A percentile compares a stretch with the other conserved stretches of the same genome.
Conservation (phyloP, 2,329 filamentous ascomycete species). For the Sporothrix protearum region DNA sequence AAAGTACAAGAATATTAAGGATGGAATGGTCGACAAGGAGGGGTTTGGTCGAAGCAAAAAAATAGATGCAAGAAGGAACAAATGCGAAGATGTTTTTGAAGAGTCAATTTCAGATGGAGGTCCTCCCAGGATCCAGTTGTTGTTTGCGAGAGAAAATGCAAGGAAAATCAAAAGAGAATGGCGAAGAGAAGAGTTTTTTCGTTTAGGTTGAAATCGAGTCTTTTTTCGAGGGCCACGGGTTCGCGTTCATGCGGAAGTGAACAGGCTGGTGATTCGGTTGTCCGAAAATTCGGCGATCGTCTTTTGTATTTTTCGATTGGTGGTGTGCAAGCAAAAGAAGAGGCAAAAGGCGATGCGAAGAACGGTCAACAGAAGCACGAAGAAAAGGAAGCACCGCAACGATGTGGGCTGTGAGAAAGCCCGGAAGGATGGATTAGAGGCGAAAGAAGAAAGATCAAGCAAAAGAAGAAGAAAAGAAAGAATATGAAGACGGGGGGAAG, state of each 20-base stretch:
- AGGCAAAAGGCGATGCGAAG: slow-evolving; percentile 6
- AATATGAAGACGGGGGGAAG: not conserved
- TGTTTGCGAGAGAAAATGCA: not conserved
- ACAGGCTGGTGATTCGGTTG: not conserved
- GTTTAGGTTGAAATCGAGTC: not conserved
- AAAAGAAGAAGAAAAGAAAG: slow-evolving; percentile 9
- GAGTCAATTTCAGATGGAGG: not conserved
- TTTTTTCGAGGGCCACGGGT: not conserved
- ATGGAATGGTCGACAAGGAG: not conserved
- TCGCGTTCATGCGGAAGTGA: not conserved
- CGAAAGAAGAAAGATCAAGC: not conserved
- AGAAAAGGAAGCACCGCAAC: slow-evolving; percentile 7
- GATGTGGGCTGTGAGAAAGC: slow-evolving; percentile 17
- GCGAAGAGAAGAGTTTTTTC: slow-evolving; percentile 1
- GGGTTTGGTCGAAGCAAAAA: not conserved
- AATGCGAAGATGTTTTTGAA: not conserved
- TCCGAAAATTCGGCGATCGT: not conserved
- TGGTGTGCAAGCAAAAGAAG: not conserved
- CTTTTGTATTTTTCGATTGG: not conserved
- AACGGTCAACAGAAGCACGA: not conserved
- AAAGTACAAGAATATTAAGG: slow-evolving; percentile 13
- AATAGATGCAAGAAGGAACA: not conserved
- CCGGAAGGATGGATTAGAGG: slow-evolving; percentile 5
- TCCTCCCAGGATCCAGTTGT: slow-evolving; percentile 17
- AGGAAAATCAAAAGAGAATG: not conserved